Base-by-base conservation (phyloP, 2,329 filamentous ascomycete species). In the Acephala macrosclerotiorum region DNA sequence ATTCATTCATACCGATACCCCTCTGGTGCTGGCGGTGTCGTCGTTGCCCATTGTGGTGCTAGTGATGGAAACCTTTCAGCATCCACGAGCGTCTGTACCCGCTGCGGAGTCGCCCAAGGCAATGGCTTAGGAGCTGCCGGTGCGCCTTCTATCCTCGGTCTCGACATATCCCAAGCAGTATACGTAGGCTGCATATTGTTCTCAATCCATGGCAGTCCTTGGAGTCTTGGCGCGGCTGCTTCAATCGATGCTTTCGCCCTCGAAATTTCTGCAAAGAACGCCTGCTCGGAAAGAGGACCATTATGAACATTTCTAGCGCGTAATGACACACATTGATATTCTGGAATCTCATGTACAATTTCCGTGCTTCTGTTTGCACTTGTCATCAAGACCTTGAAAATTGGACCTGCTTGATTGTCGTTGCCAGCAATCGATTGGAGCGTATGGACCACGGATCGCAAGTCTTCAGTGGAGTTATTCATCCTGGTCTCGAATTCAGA, bases 341-440 rank as follows among this genome's bases (percentile, higher is more conserved):
- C 8, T 49, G 45, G 45, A 49, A 49, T 49, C 45, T 49, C 9
- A 2, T 49, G n/a, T n/a, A 20, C n/a, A 3, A 49, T 49, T 49
- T 49, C 45, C 25, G n/a, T 49, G 45, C 45, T 49, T 49, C n/a
- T 49, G 45, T 49, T 49, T 49, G 45, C 45, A 22, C 45, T 49
- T 11, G 45, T 49, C 45, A 49, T 49, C 45, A 49, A 22, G n/a
- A 49, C 45, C 20, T 49, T 49, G 45, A 49, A 49, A 25, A n/a
- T 49, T 22, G 45, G n/a, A 6, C 45, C 45, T 12, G n/a, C n/a
- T n/a, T 11, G 20, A 14, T 14, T 25, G 1, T 49, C 18, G 20
- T 49, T n/a, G 2, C n/a, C 18, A 49, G 20, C 45, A 14, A 49
- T 49, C n/a, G 45, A 49, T 49, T 49, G 45, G 6, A 49, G 45